phyloP scores from a whole-genome alignment of 805 yeast species.

The Cyberlindnera maclurae region DNA sequence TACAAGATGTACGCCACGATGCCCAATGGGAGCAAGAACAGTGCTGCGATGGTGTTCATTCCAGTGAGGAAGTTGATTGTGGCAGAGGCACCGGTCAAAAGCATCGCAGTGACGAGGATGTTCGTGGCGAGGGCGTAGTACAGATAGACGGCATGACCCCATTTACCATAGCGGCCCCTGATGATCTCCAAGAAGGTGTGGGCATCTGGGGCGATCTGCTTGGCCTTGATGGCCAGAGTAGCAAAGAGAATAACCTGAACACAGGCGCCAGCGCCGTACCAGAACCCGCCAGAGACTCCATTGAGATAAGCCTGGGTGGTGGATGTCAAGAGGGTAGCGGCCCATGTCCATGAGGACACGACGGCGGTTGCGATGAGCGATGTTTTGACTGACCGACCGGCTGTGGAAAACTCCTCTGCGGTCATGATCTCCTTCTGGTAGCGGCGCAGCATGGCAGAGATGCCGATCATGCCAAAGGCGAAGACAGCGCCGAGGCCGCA shows the following conservation, averaged over 20 bases:
- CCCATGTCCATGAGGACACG: constrained; percentile 93
- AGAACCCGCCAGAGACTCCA: constrained; percentile 63
- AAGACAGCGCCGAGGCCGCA: constrained; percentile 83
- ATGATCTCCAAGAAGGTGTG: constrained; percentile 88
- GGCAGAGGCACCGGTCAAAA: constrained; percentile 86
- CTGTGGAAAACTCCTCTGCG: constrained; percentile 91
- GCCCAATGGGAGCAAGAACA: constrained; percentile 77
- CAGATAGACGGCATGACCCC: constrained; percentile 61
- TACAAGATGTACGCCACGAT: constrained; percentile 66
- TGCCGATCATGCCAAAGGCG: constrained; percentile 70
- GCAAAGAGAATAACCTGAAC: constrained; percentile 85
- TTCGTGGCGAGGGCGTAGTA: constrained; percentile 85
- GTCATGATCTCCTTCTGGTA: constrained; percentile 84
- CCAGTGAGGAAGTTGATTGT: constrained; percentile 78
- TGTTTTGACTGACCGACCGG: constrained; percentile 82
- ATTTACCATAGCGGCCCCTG: constrained; percentile 71
- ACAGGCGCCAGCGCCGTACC: constrained; percentile 88
- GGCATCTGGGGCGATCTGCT: constrained; percentile 83
- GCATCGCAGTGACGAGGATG: constrained; percentile 86
- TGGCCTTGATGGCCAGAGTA: constrained; percentile 80
- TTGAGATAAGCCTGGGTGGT: constrained; percentile 71
- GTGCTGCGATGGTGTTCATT: constrained; percentile 72
- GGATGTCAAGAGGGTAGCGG: constrained; percentile 69
- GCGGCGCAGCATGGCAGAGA: constrained; percentile 62
- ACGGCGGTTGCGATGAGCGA: constrained; percentile 87